phyloP scores from a whole-genome alignment of 257 asterid species.

The Striga asiatica region DNA sequence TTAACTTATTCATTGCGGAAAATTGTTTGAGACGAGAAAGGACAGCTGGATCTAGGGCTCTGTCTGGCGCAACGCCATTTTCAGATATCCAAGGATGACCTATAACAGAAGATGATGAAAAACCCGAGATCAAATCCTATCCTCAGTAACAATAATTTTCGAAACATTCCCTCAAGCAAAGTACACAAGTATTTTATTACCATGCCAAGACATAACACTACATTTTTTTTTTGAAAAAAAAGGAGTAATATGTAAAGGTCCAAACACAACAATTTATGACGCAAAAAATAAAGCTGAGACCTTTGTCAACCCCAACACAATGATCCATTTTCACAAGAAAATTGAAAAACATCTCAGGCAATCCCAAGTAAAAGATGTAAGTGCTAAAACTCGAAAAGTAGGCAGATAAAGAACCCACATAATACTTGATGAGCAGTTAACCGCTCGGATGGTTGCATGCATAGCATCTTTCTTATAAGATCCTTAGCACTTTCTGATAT shows the following conservation, averaged over 20 bases:
- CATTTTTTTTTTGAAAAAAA: background rate
- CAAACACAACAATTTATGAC: background rate
- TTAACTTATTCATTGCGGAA: slow-evolving; percentile 72
- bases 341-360: background rate
- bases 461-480: slow-evolving; percentile 67
- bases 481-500: slow-evolving; percentile 79
- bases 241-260: background rate
- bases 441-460: slow-evolving; percentile 69
- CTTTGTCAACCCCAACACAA: background rate
- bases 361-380: background rate
- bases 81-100: slow-evolving; percentile 83
- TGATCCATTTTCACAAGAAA: background rate
- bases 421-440: slow-evolving; percentile 75
- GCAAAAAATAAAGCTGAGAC: background rate
- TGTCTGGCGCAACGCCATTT: slow-evolving; percentile 81
- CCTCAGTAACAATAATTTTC: background rate
- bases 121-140: background rate
- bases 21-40: slow-evolving; percentile 72
- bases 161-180: background rate
- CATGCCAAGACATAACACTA: background rate
- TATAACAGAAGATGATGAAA: slow-evolving; percentile 10
- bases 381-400: too few species aligned
- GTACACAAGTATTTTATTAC: background rate
- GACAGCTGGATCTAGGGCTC: slow-evolving; percentile 66
- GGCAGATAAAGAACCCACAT: slow-evolving; percentile 33